These are phyloP conservation scores for Xylariaceae sp. DNA, from an alignment of 2,329 filamentous ascomycete species.

Conservation along the genomic window DNA sequence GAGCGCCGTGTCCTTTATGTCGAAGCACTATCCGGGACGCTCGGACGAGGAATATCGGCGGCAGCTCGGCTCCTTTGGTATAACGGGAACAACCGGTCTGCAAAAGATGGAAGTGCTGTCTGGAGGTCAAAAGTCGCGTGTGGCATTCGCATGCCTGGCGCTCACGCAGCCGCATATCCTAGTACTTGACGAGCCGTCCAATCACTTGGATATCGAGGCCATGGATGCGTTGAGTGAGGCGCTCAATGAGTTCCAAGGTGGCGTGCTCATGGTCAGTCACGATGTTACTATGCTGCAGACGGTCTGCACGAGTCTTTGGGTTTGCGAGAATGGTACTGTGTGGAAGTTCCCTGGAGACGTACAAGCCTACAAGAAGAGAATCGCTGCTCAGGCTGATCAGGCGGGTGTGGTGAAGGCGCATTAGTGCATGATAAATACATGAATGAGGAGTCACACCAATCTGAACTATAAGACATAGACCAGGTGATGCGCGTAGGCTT, in stretches of 20 bases:
- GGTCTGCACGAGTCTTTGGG: conserved; percentile 92
- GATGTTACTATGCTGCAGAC: conserved; percentile 98
- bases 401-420: conserved; percentile 76
- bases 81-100: conserved; percentile 90
- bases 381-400: conserved; percentile 81
- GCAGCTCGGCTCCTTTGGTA: conserved; percentile 84
- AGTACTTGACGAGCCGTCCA: conserved; percentile 96
- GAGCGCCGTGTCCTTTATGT: conserved; percentile 94
- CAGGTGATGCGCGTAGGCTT: too few species aligned
- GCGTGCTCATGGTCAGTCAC: conserved; percentile 97
- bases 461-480: too few species aligned
- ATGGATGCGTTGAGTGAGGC: conserved; percentile 93
- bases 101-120: conserved; percentile 94
- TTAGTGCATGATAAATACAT: too few species aligned
- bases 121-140: conserved; percentile 96
- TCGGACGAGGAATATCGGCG: conserved; percentile 96
- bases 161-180: conserved; percentile 94
- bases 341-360: conserved; percentile 96
- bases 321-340: conserved; percentile 89
- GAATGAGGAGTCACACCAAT: too few species aligned
- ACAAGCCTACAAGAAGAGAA: conserved; percentile 96
- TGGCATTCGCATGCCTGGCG: conserved; percentile 94
- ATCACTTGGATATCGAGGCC: conserved; percentile 97
- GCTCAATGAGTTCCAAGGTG: conserved; percentile 81
- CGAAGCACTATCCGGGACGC: conserved; percentile 82